These are phyloP conservation scores for Lithospermum erythrorhizon DNA, from an alignment of 257 asterid species.

Conservation along the genomic window DNA sequence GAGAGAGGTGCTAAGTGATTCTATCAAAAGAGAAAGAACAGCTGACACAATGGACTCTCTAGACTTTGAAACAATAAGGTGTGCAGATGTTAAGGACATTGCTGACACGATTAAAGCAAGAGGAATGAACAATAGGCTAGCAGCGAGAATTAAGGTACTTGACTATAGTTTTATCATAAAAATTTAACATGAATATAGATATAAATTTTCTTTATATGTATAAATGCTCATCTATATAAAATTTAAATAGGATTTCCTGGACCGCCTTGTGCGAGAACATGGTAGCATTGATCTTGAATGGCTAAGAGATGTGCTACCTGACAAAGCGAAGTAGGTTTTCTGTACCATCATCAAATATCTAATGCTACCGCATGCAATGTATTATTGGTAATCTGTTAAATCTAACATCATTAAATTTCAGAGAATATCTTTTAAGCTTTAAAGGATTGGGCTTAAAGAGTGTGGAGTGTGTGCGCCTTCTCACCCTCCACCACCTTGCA, in stretches of 20 bases:
- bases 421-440: constrained; percentile 85
- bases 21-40: constrained; percentile 45
- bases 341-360: constrained; percentile 6
- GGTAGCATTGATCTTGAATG: constrained; percentile 89
- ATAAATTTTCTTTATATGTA: neutral
- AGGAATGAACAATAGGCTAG: constrained; percentile 94
- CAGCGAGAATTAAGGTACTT: constrained; percentile 79
- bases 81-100: constrained; percentile 68
- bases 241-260: constrained; percentile 62
- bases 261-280: constrained; percentile 76
- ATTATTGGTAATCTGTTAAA: constrained; percentile 2
- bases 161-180: constrained; percentile 7
- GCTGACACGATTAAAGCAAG: constrained; percentile 81
- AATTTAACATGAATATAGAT: neutral
- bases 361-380: constrained; percentile 13
- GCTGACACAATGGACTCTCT: constrained; percentile 59
- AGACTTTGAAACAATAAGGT: constrained; percentile 86
- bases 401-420: constrained; percentile 10
- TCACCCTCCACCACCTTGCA: constrained; percentile 98
- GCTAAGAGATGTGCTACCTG: constrained; percentile 92
- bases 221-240: constrained; percentile 9
- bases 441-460: constrained; percentile 95
- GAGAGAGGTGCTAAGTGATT: constrained; percentile 31
- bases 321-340: constrained; percentile 72
- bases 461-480: constrained; percentile 92